Evolutionary conservation across 345 rosid genomes (phyloP).

Genomic region (Noccaea caerulescens): DNA sequence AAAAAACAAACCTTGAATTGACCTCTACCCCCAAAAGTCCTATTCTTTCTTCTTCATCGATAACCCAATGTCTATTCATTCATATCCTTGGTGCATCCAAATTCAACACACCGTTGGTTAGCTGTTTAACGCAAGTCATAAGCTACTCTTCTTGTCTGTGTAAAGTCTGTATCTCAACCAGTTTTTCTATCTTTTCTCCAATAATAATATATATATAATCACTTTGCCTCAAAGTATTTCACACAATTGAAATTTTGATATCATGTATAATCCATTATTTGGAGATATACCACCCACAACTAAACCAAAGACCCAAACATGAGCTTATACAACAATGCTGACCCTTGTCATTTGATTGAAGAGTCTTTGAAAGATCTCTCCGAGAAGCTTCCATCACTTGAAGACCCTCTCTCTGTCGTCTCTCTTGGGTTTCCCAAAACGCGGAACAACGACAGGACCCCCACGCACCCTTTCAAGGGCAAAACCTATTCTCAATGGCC

Average conservation of each 20-base stretch:
- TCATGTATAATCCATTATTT: background rate
- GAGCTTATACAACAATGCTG: background rate
- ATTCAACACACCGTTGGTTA: background rate
- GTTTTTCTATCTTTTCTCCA: background rate
- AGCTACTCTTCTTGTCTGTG: constrained; percentile 16
- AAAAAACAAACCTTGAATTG: constrained; percentile 13
- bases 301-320: constrained; percentile 6
- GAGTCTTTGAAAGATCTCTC: constrained; percentile 6
- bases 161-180: constrained; percentile 11
- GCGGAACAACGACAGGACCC: constrained; percentile 77
- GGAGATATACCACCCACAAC: background rate
- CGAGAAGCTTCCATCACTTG: constrained; percentile 18
- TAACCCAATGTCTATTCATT: constrained; percentile 25
- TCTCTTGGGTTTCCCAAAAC: constrained; percentile 46
- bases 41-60: constrained; percentile 35
- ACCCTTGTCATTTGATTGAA: background rate
- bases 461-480: constrained; percentile 85
- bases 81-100: constrained; percentile 4
- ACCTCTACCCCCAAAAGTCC: constrained; percentile 20
- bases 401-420: constrained; percentile 19
- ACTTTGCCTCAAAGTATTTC: background rate
- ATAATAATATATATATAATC: background rate
- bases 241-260: constrained; percentile 13
- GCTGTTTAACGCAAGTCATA: constrained; percentile 8
- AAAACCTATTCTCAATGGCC: constrained; percentile 74